phyloP scores from a whole-genome alignment of 2,329 filamentous ascomycete species.

The Myriosclerotinia scirpicola region DNA sequence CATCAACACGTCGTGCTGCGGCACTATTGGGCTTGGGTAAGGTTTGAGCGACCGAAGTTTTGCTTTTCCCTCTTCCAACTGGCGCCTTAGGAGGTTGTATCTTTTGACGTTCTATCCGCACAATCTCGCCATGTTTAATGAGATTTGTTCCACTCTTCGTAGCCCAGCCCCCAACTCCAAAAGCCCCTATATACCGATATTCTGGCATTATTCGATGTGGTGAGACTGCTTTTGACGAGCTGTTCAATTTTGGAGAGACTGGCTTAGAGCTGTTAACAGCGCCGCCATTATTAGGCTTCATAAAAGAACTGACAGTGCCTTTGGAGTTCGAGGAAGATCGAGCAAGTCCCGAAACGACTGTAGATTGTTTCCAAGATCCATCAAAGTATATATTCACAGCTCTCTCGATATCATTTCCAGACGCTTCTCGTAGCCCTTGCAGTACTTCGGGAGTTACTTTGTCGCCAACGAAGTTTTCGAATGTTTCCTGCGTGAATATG shows the following conservation, averaged over 20 bases:
- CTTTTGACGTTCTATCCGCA: slow-evolving; percentile 84
- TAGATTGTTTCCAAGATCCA: slow-evolving; percentile 57
- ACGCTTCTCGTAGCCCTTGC: slow-evolving; percentile 52
- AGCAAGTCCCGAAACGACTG: slow-evolving; percentile 14
- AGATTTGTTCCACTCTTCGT: slow-evolving; percentile 77
- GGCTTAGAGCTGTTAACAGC: slow-evolving; percentile 1
- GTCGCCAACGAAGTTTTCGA: slow-evolving; percentile 61
- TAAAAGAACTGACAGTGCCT: slow-evolving; percentile 34
- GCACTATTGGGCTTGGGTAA: slow-evolving; percentile 42
- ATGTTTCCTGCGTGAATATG: slow-evolving; percentile 56
- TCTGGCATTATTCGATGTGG: slow-evolving; percentile 48
- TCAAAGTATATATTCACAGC: slow-evolving; percentile 72
- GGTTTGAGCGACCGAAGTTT: slow-evolving; percentile 35
- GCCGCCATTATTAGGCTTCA: slow-evolving; percentile 24
- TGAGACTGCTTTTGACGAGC: slow-evolving; percentile 39
- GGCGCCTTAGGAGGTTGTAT: slow-evolving; percentile 58
- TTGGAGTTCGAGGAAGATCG: slow-evolving; percentile 23
- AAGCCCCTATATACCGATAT: slow-evolving; percentile 81
- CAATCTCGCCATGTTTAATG: slow-evolving; percentile 76
- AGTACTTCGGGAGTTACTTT: slow-evolving; percentile 53
- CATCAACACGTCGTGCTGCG: slow-evolving; percentile 69
- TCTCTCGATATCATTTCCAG: slow-evolving; percentile 58
- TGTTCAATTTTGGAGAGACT: neutral
- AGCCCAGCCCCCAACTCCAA: slow-evolving; percentile 89
- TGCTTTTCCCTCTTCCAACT: slow-evolving; percentile 48